Percentiles rank a stretch among this genome's conserved stretches.
These are phyloP conservation scores for Mitragyna speciosa DNA, from an alignment of 257 asterid genomes.

Conservation along the genomic window DNA sequence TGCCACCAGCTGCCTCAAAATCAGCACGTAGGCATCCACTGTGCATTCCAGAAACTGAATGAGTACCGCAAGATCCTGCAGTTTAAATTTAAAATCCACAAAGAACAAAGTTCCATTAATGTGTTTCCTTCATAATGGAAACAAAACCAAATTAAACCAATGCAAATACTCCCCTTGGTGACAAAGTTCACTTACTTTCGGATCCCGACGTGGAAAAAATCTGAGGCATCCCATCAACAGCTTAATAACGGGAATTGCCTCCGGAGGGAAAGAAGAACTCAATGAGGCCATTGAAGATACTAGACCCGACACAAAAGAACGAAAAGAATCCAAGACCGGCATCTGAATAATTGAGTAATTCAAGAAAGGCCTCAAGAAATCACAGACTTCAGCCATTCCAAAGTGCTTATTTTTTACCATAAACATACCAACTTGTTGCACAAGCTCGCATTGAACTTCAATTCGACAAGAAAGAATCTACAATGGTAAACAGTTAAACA, in stretches of 20 bases:
- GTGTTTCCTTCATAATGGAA: neutral
- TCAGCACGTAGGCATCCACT: constrained; percentile 72
- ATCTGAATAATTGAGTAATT: constrained; percentile 57
- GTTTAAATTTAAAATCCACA: neutral
- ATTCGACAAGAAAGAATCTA: constrained; percentile 72
- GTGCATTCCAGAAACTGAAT: constrained; percentile 52
- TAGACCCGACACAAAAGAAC: constrained; percentile 52
- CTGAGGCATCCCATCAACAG: constrained; percentile 58
- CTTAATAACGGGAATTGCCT: constrained; percentile 67
- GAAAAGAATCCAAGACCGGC: constrained; percentile 40
- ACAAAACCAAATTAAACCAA: constrained; percentile 12
- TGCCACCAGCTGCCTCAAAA: constrained; percentile 65
- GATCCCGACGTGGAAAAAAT: constrained; percentile 56
- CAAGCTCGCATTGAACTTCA: constrained; percentile 69
- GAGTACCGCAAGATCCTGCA: constrained; percentile 61
- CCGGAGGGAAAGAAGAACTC: constrained; percentile 68
- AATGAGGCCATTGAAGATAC: constrained; percentile 64
- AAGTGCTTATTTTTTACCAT: constrained; percentile 60
- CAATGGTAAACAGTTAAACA: neutral
- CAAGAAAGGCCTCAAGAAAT: constrained; percentile 77
- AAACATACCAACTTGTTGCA: constrained; percentile 67
- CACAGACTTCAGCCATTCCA: constrained; percentile 69
- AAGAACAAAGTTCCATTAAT: neutral
- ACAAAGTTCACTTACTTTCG: constrained; percentile 64
- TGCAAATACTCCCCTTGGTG: neutral